Base-by-base conservation (phyloP, 768 basidiomycete species). In the Russula vinacea region DNA sequence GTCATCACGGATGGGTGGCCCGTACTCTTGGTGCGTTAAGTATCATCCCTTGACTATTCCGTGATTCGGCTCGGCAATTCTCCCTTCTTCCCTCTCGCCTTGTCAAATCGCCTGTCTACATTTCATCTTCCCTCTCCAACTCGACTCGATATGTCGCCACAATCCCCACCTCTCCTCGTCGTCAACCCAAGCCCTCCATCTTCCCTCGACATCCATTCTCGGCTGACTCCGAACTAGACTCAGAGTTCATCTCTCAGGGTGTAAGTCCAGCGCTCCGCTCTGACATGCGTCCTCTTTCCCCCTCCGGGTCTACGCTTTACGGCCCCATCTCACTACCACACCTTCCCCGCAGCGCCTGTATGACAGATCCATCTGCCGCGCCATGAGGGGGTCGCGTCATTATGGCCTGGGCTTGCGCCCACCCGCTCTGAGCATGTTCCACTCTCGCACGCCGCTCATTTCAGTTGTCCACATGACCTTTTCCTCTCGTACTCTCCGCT, bases 321-420 rank as follows among this genome's bases (percentile, higher is more conserved):
- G 64, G 59, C 39, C 39, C 37, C 37, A 61, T 56, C 49, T 49
- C 55, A 49, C 64, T 55, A 65, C 55, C 22, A 40, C 40, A 40
- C 40, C 64, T 65, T 65, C 59, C 64, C 64, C 64, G 59, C 64
- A 60, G 44, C 59, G 64, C 59, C 63, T 60, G 45, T 22, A 45
- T 60, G 49, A 60, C 52, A 39, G 37, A 32, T 54, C 17, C 39
- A 60, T 51, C 19, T 45, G 11, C 17, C 22, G 33, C 33, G 47
- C 39, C 44, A 35, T 17, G 59, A 49, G 49, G 54, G 11, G 44
- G 29, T 47, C 29, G 64, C 64, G 64, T 65, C 64, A 65, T 61
- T 2, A 53, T 33, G 59, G 54, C 64, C 60, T 56, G 59, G 55
- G 55, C 64, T 65, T 65, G 55, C 64, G 64, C 64, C 64, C 64